Evolutionary conservation across 2,329 filamentous ascomycete species (phyloP).

Genomic region (Cladosporium velox): DNA sequence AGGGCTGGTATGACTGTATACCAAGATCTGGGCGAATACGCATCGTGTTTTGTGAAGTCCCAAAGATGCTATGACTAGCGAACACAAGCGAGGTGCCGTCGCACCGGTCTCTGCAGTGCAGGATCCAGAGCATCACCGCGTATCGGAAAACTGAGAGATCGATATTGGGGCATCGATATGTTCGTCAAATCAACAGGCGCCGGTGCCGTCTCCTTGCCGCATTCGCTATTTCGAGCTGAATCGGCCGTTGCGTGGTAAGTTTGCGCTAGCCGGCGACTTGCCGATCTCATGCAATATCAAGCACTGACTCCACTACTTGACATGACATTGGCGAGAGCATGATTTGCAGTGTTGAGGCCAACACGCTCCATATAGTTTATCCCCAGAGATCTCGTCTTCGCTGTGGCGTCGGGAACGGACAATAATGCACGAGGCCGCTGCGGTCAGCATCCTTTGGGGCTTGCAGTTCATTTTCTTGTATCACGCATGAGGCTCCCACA

Average conservation of each 20-base stretch:
- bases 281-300: conserved; percentile 19
- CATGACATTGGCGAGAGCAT: conserved; percentile 6
- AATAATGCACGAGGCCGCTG: conserved; percentile 7
- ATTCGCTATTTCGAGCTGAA: conserved; percentile 13
- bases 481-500: not conserved
- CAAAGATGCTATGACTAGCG: not conserved
- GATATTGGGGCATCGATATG: conserved; percentile 6
- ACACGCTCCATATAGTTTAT: not conserved
- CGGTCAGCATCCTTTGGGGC: conserved; percentile 8
- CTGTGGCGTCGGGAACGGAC: conserved; percentile 3
- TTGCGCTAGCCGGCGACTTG: conserved; percentile 7
- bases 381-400: not conserved
- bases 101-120: not conserved
- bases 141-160: not conserved
- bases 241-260: conserved; percentile 1
- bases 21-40: not conserved
- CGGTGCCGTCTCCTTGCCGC: conserved; percentile 2
- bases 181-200: not conserved
- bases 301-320: conserved; percentile 11
- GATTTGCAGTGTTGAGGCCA: conserved; percentile 10
- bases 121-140: not conserved
- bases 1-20: not conserved
- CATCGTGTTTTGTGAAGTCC: not conserved
- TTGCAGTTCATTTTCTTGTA: conserved; percentile 7
- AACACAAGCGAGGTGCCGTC: conserved; percentile 6